phyloP scores from a whole-genome alignment of 371 early-diverging fungal species.

The Coemansia sp. region DNA sequence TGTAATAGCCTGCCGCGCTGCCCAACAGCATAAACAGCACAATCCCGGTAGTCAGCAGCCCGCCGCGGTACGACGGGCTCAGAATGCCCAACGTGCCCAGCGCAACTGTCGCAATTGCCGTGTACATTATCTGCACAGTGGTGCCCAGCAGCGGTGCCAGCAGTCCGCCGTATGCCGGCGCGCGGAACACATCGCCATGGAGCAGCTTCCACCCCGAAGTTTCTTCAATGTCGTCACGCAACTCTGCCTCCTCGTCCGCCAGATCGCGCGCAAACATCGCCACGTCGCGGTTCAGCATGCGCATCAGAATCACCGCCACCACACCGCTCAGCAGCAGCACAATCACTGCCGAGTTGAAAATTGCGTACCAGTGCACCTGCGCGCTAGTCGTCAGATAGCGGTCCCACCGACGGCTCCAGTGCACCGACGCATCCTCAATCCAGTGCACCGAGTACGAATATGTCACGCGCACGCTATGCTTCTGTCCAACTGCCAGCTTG shows the following conservation, averaged over 20 bases:
- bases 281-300: slow-evolving; percentile 86
- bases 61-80: slow-evolving; percentile 79
- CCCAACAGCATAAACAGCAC: slow-evolving; percentile 71
- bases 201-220: slow-evolving; percentile 90
- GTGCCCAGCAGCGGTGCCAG: slow-evolving; percentile 76
- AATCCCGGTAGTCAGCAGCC: slow-evolving; percentile 65
- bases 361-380: slow-evolving; percentile 60
- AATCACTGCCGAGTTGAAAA: slow-evolving; percentile 75
- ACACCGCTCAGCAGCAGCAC: slow-evolving; percentile 77
- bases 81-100: slow-evolving; percentile 77
- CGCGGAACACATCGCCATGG: slow-evolving; percentile 87
- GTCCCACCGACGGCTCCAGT: slow-evolving; percentile 61
- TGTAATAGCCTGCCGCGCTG: slow-evolving; percentile 69
- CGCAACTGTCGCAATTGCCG: slow-evolving; percentile 59
- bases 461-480: slow-evolving; percentile 46
- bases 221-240: slow-evolving; percentile 82
- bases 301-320: slow-evolving; percentile 81
- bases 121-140: slow-evolving; percentile 73
- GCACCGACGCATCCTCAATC: slow-evolving; percentile 56
- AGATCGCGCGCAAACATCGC: slow-evolving; percentile 48
- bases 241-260: slow-evolving; percentile 68
- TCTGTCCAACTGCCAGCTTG: slow-evolving; percentile 39
- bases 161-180: slow-evolving; percentile 61
- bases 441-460: slow-evolving; percentile 65
- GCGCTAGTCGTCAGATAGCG: slow-evolving; percentile 54